Evolutionary conservation across 2,329 filamentous ascomycete species (phyloP), one percentile per base, ranked within the genome.

Genomic region (Endoconidiophora polonica): DNA sequence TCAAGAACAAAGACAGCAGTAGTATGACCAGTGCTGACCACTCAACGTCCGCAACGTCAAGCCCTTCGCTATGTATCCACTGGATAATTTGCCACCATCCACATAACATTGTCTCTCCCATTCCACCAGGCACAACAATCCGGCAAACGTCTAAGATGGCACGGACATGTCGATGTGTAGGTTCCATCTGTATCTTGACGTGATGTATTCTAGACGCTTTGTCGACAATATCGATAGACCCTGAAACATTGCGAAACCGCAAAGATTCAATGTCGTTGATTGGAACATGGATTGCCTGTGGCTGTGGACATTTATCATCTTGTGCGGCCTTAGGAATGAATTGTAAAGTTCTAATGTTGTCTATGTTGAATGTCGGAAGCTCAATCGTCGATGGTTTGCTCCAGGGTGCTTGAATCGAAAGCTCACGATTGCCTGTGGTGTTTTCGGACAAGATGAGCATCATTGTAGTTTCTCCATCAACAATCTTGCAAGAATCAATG

Each of bases 381-480:
- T 72, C 67, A n/a, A 87, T 65, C 41, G 77, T 77, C n/a, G 79
- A 76, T 10, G 83, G 69, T 48, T 74, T 73, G 52, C 80, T 79
- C 83, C 83, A 88, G 0, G 82, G 83, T 4, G 81, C 81, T 61
- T 87, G 83, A 7, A 85, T 66, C 56, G 79, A 84, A 14, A 90
- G 63, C 58, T 83, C 77, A 44, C 76, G 73, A 26, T 73, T 71
- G 1, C 81, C 80, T 55, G 77, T 68, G 46, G 72, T 71, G 22
- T 77, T 75, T 56, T 81, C 75, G 2, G 79, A 82, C 12, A 90
- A 65, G 23, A 84, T 77, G 2, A 87, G 65, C 47, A 88, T 81
- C 55, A 79, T 77, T 29, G 79, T 77, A 49, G 82, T 68, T 23
- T 72, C 68, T 1, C 79, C 79, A 60, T 88, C 83, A 3, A 71